Percentiles rank a stretch among this genome's conserved stretches.
Evolutionary conservation across 495 filamentous ascomycete genomes (phyloP).

Genomic region (Niebla homalea): DNA sequence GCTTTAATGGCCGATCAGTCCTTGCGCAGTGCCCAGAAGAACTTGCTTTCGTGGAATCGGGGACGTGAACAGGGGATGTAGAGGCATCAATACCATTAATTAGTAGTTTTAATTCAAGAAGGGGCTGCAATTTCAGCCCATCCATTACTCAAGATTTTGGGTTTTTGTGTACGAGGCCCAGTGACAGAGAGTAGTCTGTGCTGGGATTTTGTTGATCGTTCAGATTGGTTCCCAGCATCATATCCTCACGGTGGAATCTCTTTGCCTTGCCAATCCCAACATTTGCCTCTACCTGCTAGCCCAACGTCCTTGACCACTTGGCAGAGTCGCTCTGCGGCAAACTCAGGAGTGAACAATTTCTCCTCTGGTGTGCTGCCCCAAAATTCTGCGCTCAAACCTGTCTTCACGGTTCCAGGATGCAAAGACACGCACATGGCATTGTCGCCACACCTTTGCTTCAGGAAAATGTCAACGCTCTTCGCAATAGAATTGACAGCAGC

Average conservation of each 20-base stretch:
- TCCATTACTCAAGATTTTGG: no score
- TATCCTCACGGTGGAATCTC: constrained; percentile 47
- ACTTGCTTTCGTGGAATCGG: no score
- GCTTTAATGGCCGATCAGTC: no score
- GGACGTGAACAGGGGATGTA: no score
- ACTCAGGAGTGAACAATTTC: constrained; percentile 48
- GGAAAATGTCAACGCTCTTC: constrained; percentile 60
- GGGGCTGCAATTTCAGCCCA: no score
- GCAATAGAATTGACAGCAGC: constrained; percentile 55
- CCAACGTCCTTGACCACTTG: constrained; percentile 35
- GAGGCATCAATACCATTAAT: no score
- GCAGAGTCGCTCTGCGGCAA: constrained; percentile 46
- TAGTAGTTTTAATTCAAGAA: no score
- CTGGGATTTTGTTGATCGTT: no score
- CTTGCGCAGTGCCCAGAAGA: no score
- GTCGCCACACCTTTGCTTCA: constrained; percentile 37
- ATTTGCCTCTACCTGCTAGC: constrained; percentile 45
- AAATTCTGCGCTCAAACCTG: constrained; percentile 57
- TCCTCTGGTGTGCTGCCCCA: constrained; percentile 46
- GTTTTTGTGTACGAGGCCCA: no score
- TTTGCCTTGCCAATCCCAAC: constrained; percentile 67
- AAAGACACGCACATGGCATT: constrained; percentile 54
- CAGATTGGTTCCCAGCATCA: not conserved
- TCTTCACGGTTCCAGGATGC: constrained; percentile 75
- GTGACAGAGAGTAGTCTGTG: no score